These are phyloP conservation scores for Cystofilobasidium macerans DNA, from an alignment of 768 basidiomycete genomes.

Conservation along the genomic window DNA sequence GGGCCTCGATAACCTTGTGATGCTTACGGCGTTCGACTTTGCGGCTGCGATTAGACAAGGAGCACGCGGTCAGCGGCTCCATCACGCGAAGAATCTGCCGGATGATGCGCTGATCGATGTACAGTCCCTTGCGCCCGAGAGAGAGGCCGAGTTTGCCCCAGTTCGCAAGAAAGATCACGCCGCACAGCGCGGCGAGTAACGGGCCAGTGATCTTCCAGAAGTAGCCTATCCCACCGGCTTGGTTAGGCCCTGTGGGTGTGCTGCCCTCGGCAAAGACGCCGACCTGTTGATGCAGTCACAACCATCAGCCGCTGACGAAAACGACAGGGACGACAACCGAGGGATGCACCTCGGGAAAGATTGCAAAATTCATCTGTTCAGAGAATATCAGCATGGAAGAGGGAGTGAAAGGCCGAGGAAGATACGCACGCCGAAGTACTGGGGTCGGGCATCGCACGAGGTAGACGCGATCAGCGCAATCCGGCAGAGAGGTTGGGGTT, in stretches of 20 bases:
- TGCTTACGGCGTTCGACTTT: slow-evolving; percentile 6
- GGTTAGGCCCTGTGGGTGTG: slow-evolving; percentile 10
- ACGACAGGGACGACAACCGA: not conserved
- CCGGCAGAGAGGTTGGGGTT: not conserved
- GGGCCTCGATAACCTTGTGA: not conserved
- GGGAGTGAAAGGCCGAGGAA: not conserved
- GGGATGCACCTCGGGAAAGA: slow-evolving; percentile 10
- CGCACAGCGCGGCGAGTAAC: slow-evolving; percentile 7
- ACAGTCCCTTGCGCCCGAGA: no score
- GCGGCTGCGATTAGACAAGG: not conserved
- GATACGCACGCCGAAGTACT: no score
- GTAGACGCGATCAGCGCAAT: not conserved
- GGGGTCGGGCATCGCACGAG: not conserved
- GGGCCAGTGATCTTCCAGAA: slow-evolving; percentile 18
- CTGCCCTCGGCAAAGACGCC: slow-evolving; percentile 13
- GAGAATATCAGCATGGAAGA: not conserved
- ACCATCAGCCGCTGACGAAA: no score
- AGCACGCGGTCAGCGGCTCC: not conserved
- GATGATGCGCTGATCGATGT: no score
- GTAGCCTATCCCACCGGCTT: not conserved
- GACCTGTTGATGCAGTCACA: not conserved
- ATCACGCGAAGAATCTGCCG: no score
- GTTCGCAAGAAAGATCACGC: slow-evolving; percentile 4
- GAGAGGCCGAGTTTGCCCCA: no score
- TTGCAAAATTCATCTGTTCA: slow-evolving; percentile 4